A percentile compares a stretch with the other conserved stretches of the same genome.
Evolutionary conservation across 371 early-diverging fungal genomes (phyloP).

Genomic region (Amoeboaphelidium occidentale): DNA sequence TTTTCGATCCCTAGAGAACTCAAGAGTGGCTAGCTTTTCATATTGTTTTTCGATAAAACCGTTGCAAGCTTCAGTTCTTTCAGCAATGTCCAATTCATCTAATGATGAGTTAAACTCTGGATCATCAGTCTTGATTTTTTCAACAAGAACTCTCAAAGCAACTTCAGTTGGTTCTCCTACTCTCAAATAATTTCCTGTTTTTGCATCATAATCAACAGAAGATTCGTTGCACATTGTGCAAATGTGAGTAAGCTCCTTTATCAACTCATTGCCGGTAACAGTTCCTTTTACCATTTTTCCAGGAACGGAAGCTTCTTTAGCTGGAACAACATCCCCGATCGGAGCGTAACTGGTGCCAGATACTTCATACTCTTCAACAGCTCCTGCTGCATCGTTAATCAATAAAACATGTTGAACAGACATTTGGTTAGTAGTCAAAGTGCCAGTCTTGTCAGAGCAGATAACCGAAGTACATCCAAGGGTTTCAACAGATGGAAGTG

Average conservation of each 20-base stretch:
- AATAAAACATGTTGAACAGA: slow-evolving; percentile 39
- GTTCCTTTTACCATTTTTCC: not conserved
- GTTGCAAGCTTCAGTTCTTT: slow-evolving; percentile 17
- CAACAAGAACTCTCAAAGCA: slow-evolving; percentile 75
- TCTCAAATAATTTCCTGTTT: slow-evolving; percentile 11
- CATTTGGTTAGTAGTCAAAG: slow-evolving; percentile 96
- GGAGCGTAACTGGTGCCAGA: slow-evolving; percentile 68
- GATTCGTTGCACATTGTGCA: slow-evolving; percentile 84
- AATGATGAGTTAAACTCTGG: slow-evolving; percentile 29
- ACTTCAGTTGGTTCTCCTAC: slow-evolving; percentile 97
- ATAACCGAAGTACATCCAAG: slow-evolving; percentile 89
- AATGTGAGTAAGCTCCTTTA: slow-evolving; percentile 48
- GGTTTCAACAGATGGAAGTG: slow-evolving; percentile 79
- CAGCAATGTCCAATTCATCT: slow-evolving; percentile 12
- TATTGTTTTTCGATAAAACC: slow-evolving; percentile 24
- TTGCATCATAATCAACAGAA: slow-evolving; percentile 44
- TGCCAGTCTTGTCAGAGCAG: slow-evolving; percentile 97
- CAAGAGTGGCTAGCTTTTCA: slow-evolving; percentile 41
- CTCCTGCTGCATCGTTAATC: slow-evolving; percentile 13
- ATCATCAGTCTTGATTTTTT: slow-evolving; percentile 63
- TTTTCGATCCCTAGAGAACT: slow-evolving; percentile 88
- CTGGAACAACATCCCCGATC: slow-evolving; percentile 29
- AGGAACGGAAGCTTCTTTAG: slow-evolving; percentile 17
- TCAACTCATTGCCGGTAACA: slow-evolving; percentile 12
- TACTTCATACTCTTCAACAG: slow-evolving; percentile 35